Evolutionary conservation across 2,329 filamentous ascomycete species (phyloP), one percentile per base, ranked within the genome.

Genomic region (Colletotrichum nymphaeae): DNA sequence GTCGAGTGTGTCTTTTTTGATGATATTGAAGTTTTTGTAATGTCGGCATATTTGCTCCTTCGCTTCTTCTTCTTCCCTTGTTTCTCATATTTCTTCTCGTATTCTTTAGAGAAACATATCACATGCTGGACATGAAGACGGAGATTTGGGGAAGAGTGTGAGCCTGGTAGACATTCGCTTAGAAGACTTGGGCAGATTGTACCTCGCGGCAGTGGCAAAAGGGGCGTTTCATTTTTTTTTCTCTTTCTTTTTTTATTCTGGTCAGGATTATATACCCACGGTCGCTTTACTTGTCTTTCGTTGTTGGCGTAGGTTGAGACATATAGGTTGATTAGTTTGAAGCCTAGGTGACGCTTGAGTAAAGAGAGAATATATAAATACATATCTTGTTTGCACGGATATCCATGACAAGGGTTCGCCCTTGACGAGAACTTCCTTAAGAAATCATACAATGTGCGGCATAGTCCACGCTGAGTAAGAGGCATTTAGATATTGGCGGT

Each of bases 201-300:
- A 63, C 28, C 14, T 55, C n/a, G 6, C 22, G 19, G 46, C 46
- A 42, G 28, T 49, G 42, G 16, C 42, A 49, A 37, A 63, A 28
- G 28, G 28, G 62, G 46, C 46, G 46, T 63, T 53, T 53, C 19
- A 5, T 24, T 5, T 35, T 22, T 35, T 37, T 22, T 32, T 35
- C 19, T 35, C 19, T 57, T 9, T 16, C 11, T 7, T 30, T 6
- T 49, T 22, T 22, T 62, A 6, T 19, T 2, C 19, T 2, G 24
- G 59, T 22, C n/a, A 30, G 37, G 42, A 63, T 63, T 64, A 64
- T 64, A 64, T 64, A 64, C 62, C 62, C 62, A 64, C 62, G 62
- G 62, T 64, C 62, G 46, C 30, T 64, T 64, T 28, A 46, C 35
- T 53, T 49, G 3, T 55, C 19, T 55, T 26, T 26, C 12, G 59